phyloP scores from a whole-genome alignment of 331 rosid species.

The Quercus phellos region DNA sequence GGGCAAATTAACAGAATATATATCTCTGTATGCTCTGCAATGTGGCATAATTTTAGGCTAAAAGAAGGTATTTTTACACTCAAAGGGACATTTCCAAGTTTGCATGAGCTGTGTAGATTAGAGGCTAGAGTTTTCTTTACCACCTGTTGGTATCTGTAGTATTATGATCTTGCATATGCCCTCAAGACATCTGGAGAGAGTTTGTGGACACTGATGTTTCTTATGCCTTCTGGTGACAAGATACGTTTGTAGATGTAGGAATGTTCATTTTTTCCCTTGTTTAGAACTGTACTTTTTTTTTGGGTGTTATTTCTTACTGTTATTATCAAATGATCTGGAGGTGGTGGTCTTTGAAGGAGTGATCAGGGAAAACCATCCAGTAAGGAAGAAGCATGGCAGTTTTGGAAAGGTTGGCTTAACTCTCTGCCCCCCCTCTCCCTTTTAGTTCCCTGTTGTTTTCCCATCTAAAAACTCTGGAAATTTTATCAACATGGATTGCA shows the following conservation, averaged over 20 bases:
- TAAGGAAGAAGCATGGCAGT: slow-evolving; percentile 84
- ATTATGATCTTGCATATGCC: neutral
- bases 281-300: slow-evolving; percentile 2
- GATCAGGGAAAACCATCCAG: slow-evolving; percentile 84
- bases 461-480: neutral
- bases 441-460: neutral
- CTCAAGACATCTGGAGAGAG: neutral
- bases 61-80: neutral
- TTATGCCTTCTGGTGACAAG: slow-evolving; percentile 44
- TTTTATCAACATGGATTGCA: slow-evolving; percentile 26
- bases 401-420: slow-evolving; percentile 63
- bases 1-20: slow-evolving; percentile 6
- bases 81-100: neutral
- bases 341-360: slow-evolving; percentile 93
- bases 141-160: neutral
- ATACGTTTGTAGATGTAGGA: slow-evolving; percentile 13
- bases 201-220: neutral
- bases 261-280: neutral
- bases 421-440: neutral
- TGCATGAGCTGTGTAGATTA: neutral
- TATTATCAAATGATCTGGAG: slow-evolving; percentile 65
- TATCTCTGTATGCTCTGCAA: slow-evolving; percentile 14
- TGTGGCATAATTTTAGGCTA: slow-evolving; percentile 7
- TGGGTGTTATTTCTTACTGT: slow-evolving; percentile 29
- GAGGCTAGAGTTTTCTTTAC: neutral